These are phyloP conservation scores for Xylaria digitata DNA, from an alignment of 2,329 filamentous ascomycete species.

Conservation along the genomic window DNA sequence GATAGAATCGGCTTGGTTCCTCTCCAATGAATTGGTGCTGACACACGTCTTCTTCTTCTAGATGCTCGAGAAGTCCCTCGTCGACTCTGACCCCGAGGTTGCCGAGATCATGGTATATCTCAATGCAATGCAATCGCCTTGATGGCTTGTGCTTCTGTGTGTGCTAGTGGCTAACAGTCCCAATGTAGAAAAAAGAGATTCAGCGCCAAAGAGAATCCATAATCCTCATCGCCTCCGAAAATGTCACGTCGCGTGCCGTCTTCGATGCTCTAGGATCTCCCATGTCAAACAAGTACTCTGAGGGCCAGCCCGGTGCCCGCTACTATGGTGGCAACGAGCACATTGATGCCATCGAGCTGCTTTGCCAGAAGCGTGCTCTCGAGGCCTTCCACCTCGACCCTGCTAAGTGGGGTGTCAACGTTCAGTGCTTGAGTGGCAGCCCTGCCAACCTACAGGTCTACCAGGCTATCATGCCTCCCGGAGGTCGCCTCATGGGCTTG, in stretches of 20 bases:
- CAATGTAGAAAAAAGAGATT: constrained; percentile 82
- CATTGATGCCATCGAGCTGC: constrained; percentile 95
- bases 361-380: constrained; percentile 94
- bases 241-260: constrained; percentile 97
- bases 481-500: constrained; percentile 96
- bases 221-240: constrained; percentile 98
- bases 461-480: constrained; percentile 94
- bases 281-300: constrained; percentile 99
- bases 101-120: constrained; percentile 90
- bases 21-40: constrained; percentile 43
- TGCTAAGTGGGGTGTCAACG: constrained; percentile 97
- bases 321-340: constrained; percentile 99
- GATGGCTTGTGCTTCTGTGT: too few species aligned
- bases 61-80: constrained; percentile 96
- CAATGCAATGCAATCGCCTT: not conserved
- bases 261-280: constrained; percentile 95
- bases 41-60: constrained; percentile 54
- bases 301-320: constrained; percentile 96
- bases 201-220: constrained; percentile 98
- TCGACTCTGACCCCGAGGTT: constrained; percentile 93
- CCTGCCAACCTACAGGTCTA: constrained; percentile 98
- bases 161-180: not conserved
- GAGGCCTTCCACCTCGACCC: constrained; percentile 88
- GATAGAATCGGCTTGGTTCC: constrained; percentile 21
- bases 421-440: constrained; percentile 91